phyloP scores from a whole-genome alignment of 2,329 filamentous ascomycete species.

The Cladosporium cucumerinum region DNA sequence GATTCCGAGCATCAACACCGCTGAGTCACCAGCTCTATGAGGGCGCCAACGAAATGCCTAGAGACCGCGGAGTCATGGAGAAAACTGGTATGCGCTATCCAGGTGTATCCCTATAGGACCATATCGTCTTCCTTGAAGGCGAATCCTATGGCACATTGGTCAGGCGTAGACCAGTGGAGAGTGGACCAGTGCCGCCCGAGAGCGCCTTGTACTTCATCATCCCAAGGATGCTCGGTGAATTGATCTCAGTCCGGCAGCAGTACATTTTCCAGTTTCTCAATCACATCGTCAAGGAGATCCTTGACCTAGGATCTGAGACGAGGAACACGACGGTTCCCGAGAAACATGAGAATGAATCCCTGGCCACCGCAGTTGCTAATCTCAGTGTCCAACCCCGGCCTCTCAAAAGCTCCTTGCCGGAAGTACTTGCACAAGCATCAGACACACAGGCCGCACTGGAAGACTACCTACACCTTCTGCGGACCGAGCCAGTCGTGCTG shows the following conservation, averaged over 20 bases:
- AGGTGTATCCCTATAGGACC: neutral
- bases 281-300: conserved; percentile 19
- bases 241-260: neutral
- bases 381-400: conserved; percentile 11
- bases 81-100: neutral
- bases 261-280: conserved; percentile 12
- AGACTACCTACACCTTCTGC: conserved; percentile 17
- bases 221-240: neutral
- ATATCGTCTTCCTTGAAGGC: neutral
- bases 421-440: conserved; percentile 15
- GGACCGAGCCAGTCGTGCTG: conserved; percentile 18
- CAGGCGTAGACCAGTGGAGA: neutral
- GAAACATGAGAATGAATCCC: neutral
- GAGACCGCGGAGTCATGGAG: neutral
- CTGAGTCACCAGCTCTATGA: conserved; percentile 17
- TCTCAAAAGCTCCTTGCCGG: conserved; percentile 14
- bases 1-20: conserved; percentile 17
- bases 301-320: conserved; percentile 13
- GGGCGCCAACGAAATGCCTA: conserved; percentile 13
- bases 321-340: neutral
- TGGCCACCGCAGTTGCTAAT: conserved; percentile 13
- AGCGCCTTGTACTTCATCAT: neutral
- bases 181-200: no score
- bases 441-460: conserved; percentile 16
- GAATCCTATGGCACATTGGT: neutral